Evolutionary conservation across 2,329 filamentous ascomycete species (phyloP).

Genomic region (Colletotrichum eleusines): DNA sequence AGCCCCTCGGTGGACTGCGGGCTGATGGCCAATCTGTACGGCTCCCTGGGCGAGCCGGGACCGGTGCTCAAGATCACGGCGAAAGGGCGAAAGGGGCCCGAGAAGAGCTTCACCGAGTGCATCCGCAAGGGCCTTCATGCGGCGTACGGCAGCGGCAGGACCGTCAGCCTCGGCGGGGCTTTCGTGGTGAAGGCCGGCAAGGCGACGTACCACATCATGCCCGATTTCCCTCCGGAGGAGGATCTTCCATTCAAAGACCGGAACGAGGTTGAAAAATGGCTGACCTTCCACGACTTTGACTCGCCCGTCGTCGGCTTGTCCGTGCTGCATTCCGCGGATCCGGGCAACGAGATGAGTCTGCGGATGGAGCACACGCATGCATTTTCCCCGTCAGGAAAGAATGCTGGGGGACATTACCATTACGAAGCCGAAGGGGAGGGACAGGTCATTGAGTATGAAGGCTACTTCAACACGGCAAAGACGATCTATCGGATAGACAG

Average conservation of each 20-base stretch:
- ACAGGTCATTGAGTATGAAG: slow-evolving; percentile 58
- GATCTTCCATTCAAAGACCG: slow-evolving; percentile 47
- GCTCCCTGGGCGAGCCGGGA: slow-evolving; percentile 51
- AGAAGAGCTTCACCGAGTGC: slow-evolving; percentile 50
- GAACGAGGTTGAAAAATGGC: slow-evolving; percentile 52
- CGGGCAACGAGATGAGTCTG: slow-evolving; percentile 50
- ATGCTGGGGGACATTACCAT: slow-evolving; percentile 60
- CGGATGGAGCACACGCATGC: slow-evolving; percentile 63
- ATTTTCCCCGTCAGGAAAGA: slow-evolving; percentile 50
- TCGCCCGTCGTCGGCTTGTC: slow-evolving; percentile 55
- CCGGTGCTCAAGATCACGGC: slow-evolving; percentile 53
- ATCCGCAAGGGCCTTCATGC: slow-evolving; percentile 48
- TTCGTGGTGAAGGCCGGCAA: slow-evolving; percentile 55
- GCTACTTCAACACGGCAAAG: slow-evolving; percentile 58
- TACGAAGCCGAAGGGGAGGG: slow-evolving; percentile 51
- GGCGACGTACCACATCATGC: slow-evolving; percentile 58
- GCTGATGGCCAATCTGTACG: slow-evolving; percentile 59
- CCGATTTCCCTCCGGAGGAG: slow-evolving; percentile 53
- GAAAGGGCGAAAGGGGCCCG: slow-evolving; percentile 44
- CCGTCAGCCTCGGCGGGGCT: slow-evolving; percentile 55
- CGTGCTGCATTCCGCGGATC: slow-evolving; percentile 58
- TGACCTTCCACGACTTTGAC: slow-evolving; percentile 54
- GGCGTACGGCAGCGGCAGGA: slow-evolving; percentile 49
- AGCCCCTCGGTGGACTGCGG: slow-evolving; percentile 50
- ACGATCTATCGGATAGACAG: slow-evolving; percentile 55